Evolutionary conservation across 2,329 filamentous ascomycete genomes (phyloP).

Genomic region (Penicillium sp.): DNA sequence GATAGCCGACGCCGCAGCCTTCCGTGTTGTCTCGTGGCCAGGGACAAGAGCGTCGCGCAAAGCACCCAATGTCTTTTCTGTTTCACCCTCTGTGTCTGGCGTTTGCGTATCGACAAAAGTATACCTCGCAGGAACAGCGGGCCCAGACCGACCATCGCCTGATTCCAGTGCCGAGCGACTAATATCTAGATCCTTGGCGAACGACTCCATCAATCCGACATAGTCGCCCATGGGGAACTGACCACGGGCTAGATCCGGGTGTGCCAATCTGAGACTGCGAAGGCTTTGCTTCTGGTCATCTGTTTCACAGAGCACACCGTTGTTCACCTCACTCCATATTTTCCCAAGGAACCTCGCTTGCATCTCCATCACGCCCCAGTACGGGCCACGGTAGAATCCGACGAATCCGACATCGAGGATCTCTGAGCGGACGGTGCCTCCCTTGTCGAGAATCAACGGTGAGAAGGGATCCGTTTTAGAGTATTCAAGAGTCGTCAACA

Average conservation of each 20-base stretch:
- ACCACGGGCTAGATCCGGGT: slow-evolving; percentile 38
- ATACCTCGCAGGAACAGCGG: slow-evolving; percentile 59
- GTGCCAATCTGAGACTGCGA: slow-evolving; percentile 22
- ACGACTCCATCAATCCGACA: slow-evolving; percentile 70
- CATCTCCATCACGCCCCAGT: slow-evolving; percentile 87
- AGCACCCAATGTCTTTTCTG: slow-evolving; percentile 52
- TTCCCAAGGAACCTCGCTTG: slow-evolving; percentile 69
- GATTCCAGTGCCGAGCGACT: slow-evolving; percentile 39
- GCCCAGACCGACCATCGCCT: slow-evolving; percentile 37
- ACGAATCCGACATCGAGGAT: slow-evolving; percentile 72
- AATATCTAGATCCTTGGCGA: slow-evolving; percentile 61
- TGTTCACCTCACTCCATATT: slow-evolving; percentile 52
- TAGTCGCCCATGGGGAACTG: slow-evolving; percentile 88
- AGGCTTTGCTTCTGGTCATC: slow-evolving; percentile 26
- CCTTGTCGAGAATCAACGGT: slow-evolving; percentile 67
- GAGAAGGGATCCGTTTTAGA: slow-evolving; percentile 55
- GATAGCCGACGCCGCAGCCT: slow-evolving; percentile 64
- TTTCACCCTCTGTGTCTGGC: slow-evolving; percentile 21
- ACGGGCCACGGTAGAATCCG: slow-evolving; percentile 79
- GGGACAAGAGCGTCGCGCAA: slow-evolving; percentile 35
- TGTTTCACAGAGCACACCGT: slow-evolving; percentile 22
- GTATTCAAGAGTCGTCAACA: slow-evolving; percentile 60
- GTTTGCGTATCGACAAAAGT: slow-evolving; percentile 29
- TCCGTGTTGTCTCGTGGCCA: slow-evolving; percentile 45
- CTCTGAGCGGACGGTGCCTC: slow-evolving; percentile 61